Evolutionary conservation across 1,139 yeast genomes (phyloP), one percentile per base, ranked within the genome.

Genomic region (Candida neerlandica): DNA sequence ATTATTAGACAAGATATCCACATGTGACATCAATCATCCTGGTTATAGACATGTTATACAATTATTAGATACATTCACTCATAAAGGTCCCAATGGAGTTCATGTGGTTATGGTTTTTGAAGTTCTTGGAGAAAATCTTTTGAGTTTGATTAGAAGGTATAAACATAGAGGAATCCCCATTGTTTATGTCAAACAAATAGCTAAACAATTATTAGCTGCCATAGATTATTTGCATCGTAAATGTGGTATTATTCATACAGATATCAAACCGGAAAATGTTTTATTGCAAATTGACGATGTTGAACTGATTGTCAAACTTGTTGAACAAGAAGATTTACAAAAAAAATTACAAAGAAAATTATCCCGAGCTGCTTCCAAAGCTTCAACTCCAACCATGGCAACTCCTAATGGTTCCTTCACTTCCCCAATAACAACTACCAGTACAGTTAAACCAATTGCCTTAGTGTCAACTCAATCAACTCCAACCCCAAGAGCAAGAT

Each of bases 161-260:
- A 79, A 81, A 58, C 87, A 84, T 63, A 80, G 86, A 52, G 96
- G 96, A 1, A 77, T 89, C 21, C 96, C 96, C 0, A 65, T 84
- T 11, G 79, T 78, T 43, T 77, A 87, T 58, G 96, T 88, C 26
- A 86, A 89, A 65, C 95, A 86, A 65, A 86, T 90, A 46, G 83
- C 95, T 7, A 85, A 84, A 56, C 96, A 90, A 65, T 77, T 89
- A 38, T 70, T 89, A 47, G 73, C 86, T 18, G 90, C 94, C 0
- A 71, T 89, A 54, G 96, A 90, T 66, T 89, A 86, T 63, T 70
- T 90, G 55, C 97, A 90, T 64, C 71, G 94, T 42, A 85, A 81
- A 57, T 88, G 96, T 67, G 96, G 96, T n/a, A 85, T 90, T 33
- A 87, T 90, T 52, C 97, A 90, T 67, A 90, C 97, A 0, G 97